Evolutionary conservation across 2,329 filamentous ascomycete species (phyloP), one percentile per base, ranked within the genome.

Genomic region (Alternaria postmessia): DNA sequence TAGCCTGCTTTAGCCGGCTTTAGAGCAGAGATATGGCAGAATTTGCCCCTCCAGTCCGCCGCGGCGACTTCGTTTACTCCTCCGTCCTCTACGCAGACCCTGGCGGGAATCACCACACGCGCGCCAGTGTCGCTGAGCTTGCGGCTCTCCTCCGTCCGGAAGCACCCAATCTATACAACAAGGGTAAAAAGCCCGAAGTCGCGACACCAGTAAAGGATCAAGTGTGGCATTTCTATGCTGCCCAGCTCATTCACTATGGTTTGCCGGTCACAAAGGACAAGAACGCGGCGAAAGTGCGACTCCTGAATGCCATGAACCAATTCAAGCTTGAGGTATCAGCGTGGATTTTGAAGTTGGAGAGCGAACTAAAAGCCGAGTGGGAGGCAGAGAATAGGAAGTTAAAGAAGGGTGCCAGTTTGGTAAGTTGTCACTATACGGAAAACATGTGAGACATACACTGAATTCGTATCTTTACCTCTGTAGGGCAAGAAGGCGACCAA

Each of bases 171-270:
- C 36, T 67, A 16, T 61, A 63, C 22, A 54, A 56, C 24, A 71
- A 67, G 20, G 47, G 46, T 8, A 56, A 49, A 18, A 64, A 62
- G 14, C 41, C 62, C 9, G 51, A 47, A 3, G 11, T 36, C 4
- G 39, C 48, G n/a, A 34, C 55, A n/a, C 53, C 36, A 11, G 49
- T 59, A 0, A 80, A 83, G 44, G 85, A 88, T 66, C 82, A 82
- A 43, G 82, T 86, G 0, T 86, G 81, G 1, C 86, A 89, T 63
- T 90, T 84, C 84, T 89, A 87, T 59, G 83, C 87, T 62, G 86
- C 87, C 0, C 87, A 90, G 63, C 80, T 89, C 11, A 75, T 87
- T 4, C 88, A 90, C 74, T 89, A 89, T 75, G 87, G 86, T 1
- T 79, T 90, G 0, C 79, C 78, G 7, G 81, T 82, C 0, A 86